Evolutionary conservation across 495 filamentous ascomycete genomes (phyloP).

Genomic region (Hypoxylon fuscum): DNA sequence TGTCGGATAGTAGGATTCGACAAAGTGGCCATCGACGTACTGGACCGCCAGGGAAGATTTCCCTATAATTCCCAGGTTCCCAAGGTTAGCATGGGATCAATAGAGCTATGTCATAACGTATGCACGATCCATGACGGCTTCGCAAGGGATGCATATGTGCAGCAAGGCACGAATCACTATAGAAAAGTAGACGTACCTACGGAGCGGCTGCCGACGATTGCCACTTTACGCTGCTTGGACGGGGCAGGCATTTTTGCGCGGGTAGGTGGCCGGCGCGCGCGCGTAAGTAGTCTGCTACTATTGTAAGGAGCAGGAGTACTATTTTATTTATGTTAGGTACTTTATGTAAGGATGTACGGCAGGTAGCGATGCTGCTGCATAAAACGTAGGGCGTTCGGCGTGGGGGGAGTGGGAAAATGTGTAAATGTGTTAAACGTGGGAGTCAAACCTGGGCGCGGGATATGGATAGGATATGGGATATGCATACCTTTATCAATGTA

Average conservation of each 20-base stretch:
- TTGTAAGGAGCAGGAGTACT: no score
- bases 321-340: conserved; percentile 20
- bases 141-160: conserved; percentile 13
- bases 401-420: conserved; percentile 12
- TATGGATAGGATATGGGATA: conserved; percentile 36
- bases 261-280: no score
- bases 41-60: conserved; percentile 98
- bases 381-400: conserved; percentile 15
- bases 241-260: conserved; percentile 79
- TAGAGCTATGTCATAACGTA: conserved; percentile 12
- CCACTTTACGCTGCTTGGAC: conserved; percentile 96
- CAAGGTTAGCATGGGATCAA: conserved; percentile 24
- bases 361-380: conserved; percentile 29
- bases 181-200: conserved; percentile 80
- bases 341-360: conserved; percentile 18
- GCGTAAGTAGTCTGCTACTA: no score
- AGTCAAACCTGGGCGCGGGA: conserved; percentile 17
- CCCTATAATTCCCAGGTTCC: conserved; percentile 60
- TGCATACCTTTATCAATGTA: conserved; percentile 33
- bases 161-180: neutral
- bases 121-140: conserved; percentile 21
- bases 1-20: conserved; percentile 98
- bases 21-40: conserved; percentile 97
- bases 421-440: neutral
- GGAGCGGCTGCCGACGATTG: conserved; percentile 95